Evolutionary conservation across 208 protist genomes (phyloP).

Genomic region (Crithidia acanthocephali): DNA sequence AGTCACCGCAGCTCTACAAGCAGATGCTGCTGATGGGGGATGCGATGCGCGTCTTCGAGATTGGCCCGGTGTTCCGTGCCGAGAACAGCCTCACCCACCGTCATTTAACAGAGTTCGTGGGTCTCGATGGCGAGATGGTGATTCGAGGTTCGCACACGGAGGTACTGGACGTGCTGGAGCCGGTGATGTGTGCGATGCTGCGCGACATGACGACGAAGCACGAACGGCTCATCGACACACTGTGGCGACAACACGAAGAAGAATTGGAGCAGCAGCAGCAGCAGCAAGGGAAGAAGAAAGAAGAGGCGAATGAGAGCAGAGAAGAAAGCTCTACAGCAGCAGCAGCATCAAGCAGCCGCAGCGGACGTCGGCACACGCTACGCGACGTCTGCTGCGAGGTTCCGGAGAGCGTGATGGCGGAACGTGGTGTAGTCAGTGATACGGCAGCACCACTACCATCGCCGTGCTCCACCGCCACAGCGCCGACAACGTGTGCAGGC

Average conservation of each 20-base stretch:
- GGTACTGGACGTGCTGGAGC: conserved; percentile 95
- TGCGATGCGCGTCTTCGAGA: conserved; percentile 94
- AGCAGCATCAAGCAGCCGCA: not conserved
- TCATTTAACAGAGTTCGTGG: conserved; percentile 99
- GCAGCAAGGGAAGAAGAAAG: not conserved
- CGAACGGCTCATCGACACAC: conserved; percentile 7
- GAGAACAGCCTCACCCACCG: conserved; percentile 99
- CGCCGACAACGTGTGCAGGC: not conserved
- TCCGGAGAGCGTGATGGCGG: conserved; percentile 1
- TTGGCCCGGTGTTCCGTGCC: conserved; percentile 98
- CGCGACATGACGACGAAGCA: conserved; percentile 58
- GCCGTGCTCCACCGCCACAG: not conserved
- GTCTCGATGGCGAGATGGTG: conserved; percentile 99
- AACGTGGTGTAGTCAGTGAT: conserved; percentile 11
- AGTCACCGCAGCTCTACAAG: conserved; percentile 99
- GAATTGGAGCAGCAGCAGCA: not conserved
- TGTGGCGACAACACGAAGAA: conserved; percentile 22
- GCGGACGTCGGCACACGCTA: not conserved
- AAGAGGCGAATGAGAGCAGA: not conserved
- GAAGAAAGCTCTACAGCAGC: not conserved
- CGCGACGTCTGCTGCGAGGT: conserved; percentile 34
- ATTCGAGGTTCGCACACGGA: conserved; percentile 97
- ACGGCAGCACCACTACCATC: not conserved
- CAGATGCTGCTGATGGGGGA: conserved; percentile 98
- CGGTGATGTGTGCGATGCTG: conserved; percentile 95